These are phyloP conservation scores for Cucurbita argyrosperma DNA, from an alignment of 306 rosid genomes.

Conservation along the genomic window DNA sequence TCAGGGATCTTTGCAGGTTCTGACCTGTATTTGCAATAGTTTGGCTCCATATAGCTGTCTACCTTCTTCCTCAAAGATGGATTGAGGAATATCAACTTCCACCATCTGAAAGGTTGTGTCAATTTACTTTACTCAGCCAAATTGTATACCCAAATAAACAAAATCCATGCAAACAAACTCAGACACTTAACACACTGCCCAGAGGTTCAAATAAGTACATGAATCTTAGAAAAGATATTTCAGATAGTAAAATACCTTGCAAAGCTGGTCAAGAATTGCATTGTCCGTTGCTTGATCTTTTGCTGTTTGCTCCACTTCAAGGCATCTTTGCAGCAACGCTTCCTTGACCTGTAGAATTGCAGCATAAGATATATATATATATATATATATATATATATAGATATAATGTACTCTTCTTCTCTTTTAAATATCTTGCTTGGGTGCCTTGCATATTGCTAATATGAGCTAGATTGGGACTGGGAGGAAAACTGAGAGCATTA, in stretches of 20 bases:
- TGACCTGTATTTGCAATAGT: constrained; percentile 80
- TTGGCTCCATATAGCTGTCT: constrained; percentile 84
- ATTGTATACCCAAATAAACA: background rate
- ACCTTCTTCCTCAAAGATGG: constrained; percentile 91
- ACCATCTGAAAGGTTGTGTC: constrained; percentile 48
- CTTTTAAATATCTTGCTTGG: background rate
- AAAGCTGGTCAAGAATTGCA: constrained; percentile 61
- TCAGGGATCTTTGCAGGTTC: constrained; percentile 1
- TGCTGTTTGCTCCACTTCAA: constrained; percentile 76
- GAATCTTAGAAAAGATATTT: constrained; percentile 2
- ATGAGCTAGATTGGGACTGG: background rate
- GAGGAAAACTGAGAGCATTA: background rate
- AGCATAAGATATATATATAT: constrained; percentile 3
- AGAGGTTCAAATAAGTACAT: background rate
- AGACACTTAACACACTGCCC: background rate
- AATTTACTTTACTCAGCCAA: background rate
- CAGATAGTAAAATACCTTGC: constrained; percentile 40
- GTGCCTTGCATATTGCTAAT: background rate
- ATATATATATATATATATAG: background rate
- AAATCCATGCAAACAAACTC: background rate
- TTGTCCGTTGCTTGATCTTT: constrained; percentile 90
- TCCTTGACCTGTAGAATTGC: constrained; percentile 55
- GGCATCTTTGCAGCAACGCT: constrained; percentile 45
- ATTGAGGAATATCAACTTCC: constrained; percentile 71
- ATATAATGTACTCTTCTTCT: background rate